Percentiles rank a stretch among this genome's conserved stretches.
Conservation (phyloP, 495 filamentous ascomycete species). For the Penicillium arizonense region DNA sequence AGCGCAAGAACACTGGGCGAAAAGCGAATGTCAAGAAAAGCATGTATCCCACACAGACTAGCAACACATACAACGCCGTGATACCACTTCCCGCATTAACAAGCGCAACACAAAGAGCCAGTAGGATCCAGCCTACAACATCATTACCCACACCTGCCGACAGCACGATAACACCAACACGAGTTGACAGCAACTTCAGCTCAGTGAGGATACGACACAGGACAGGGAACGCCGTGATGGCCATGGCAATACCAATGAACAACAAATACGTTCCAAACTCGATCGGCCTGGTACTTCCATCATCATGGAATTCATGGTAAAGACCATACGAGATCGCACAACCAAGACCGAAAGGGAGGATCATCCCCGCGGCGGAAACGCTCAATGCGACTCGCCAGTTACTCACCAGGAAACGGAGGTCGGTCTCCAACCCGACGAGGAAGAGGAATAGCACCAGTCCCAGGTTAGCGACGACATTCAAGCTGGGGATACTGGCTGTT, state of each 20-base stretch:
- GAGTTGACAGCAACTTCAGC: constrained; percentile 79
- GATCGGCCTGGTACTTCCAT: constrained; percentile 60
- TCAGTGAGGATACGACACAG: constrained; percentile 93
- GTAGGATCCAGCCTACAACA: constrained; percentile 90
- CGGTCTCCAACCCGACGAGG: constrained; percentile 88
- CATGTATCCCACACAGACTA: constrained; percentile 72
- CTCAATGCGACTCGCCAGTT: constrained; percentile 85
- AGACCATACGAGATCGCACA: constrained; percentile 83
- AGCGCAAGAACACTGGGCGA: constrained; percentile 74
- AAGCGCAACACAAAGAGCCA: constrained; percentile 90
- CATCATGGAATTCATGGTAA: constrained; percentile 72
- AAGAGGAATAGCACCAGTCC: constrained; percentile 92
- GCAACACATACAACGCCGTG: constrained; percentile 82
- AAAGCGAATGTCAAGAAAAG: constrained; percentile 75
- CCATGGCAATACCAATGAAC: constrained; percentile 92
- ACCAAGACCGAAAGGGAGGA: constrained; percentile 68
- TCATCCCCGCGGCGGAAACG: constrained; percentile 84
- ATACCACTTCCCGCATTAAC: constrained; percentile 86
- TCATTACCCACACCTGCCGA: constrained; percentile 96
- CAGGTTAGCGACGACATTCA: constrained; percentile 83
- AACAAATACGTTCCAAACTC: constrained; percentile 81
- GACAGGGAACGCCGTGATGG: constrained; percentile 96
- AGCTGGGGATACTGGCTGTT: constrained; percentile 63
- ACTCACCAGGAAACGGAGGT: constrained; percentile 75
- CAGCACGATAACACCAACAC: constrained; percentile 86